These are phyloP conservation scores for Zasmidium cellare DNA, from an alignment of 2,329 filamentous ascomycete genomes.

Conservation along the genomic window DNA sequence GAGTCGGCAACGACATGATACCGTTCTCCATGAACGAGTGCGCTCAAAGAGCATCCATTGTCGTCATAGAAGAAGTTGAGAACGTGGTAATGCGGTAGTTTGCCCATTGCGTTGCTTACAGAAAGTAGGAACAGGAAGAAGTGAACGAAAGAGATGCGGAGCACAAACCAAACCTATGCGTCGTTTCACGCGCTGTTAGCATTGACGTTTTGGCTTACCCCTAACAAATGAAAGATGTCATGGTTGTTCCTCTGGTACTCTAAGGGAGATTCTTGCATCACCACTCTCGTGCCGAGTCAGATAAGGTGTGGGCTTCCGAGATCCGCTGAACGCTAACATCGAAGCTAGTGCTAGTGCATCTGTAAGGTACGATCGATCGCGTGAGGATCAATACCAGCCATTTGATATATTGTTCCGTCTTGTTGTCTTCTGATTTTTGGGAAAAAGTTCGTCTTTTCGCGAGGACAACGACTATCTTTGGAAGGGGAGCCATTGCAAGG, in stretches of 20 bases:
- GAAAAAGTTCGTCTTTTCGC: background rate
- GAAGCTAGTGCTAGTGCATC: background rate
- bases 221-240: background rate
- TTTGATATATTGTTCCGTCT: background rate
- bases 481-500: no score
- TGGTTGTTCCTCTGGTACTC: background rate
- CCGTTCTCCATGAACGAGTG: conserved; percentile 29
- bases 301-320: background rate
- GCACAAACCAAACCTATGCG: background rate
- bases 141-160: background rate
- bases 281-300: background rate
- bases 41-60: conserved; percentile 34
- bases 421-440: background rate
- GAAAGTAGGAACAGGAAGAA: background rate
- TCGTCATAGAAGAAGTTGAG: conserved; percentile 36
- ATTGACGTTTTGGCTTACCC: background rate
- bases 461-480: no score
- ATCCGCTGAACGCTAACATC: background rate
- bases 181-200: background rate
- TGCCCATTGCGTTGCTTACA: conserved; percentile 16
- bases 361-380: background rate
- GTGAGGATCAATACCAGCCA: background rate
- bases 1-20: conserved; percentile 36
- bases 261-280: background rate
- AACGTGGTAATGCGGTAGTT: conserved; percentile 27